Conservation (phyloP, 768 basidiomycete genomes). For the Suillus paluster region DNA sequence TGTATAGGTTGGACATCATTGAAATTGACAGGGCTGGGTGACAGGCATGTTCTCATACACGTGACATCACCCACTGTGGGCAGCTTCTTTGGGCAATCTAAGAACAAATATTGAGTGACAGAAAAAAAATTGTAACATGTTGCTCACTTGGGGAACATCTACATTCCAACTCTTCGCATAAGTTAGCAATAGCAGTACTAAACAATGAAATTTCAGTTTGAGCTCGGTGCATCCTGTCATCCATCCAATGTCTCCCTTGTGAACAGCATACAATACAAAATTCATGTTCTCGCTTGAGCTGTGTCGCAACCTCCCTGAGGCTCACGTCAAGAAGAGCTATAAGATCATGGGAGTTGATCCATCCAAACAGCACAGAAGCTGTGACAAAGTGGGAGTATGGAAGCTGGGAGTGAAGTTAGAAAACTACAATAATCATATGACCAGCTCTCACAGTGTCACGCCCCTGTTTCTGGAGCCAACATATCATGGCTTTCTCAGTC, state of each 20-base stretch:
- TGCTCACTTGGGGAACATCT: neutral
- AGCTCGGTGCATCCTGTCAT: neutral
- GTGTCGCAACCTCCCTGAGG: neutral
- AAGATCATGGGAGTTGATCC: neutral
- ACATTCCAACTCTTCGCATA: neutral
- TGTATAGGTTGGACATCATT: neutral
- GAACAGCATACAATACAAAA: no score
- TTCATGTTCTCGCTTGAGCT: neutral
- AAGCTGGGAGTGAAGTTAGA: neutral
- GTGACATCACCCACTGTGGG: neutral
- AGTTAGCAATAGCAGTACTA: neutral
- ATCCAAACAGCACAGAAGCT: neutral
- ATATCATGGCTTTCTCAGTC: neutral
- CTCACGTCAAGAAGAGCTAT: neutral
- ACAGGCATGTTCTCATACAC: neutral
- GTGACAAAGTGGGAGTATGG: neutral
- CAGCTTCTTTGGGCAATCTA: neutral
- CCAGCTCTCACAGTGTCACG: neutral
- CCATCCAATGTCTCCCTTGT: neutral
- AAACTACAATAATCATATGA: neutral
- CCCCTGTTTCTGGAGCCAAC: neutral
- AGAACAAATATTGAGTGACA: neutral
- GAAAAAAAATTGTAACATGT: no score
- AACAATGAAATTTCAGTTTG: neutral
- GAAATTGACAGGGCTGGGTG: neutral